Evolutionary conservation across 495 filamentous ascomycete species (phyloP), one percentile per base, ranked within the genome.

Genomic region (Tuber borchii): DNA sequence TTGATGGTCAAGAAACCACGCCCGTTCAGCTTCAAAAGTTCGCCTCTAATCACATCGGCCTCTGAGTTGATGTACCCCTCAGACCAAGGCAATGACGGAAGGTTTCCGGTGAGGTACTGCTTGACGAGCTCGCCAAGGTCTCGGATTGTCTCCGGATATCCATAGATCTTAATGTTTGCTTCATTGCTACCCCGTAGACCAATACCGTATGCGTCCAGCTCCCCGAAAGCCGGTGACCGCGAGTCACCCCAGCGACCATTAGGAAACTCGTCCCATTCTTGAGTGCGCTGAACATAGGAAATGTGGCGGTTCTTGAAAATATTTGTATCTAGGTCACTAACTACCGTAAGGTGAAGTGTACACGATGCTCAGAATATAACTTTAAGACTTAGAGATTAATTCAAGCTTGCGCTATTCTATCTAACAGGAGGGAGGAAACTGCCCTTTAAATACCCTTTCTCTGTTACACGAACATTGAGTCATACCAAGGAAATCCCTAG

Each of bases 231-330:
- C 75, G 96, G 96, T 43, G 96, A 98, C 73, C 96, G 89, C 46
- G 94, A 93, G 84, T 99, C 96, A 84, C 96, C 97, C 96, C 96
- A 98, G 84, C 96, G 92, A 48, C 96, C 96, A 86, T 99, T 99
- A 69, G 96, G 96, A 81, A 97, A 99, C 83, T 99, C 96, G 79
- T 99, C 96, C 96, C 96, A 99, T 78, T 97, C 94, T 83, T 97
- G 93, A 7, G 96, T 99, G 72, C 96, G 93, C 46, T 91, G 90
- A 43, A 99, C 90, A 81, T 99, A 99, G 2, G 94, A 97, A 73
- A 93, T 92, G 82, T 97, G 95, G 39, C 96, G 91, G 85, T 98
- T 97, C n/a, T n/a, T n/a, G n/a, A n/a, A n/a, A n/a, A n/a, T n/a
- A n/a, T n/a, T n/a, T n/a, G n/a, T n/a, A n/a, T n/a, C n/a, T n/a